phyloP scores from a whole-genome alignment of 495 filamentous ascomycete species.

The Aspergillus haitiensis region DNA sequence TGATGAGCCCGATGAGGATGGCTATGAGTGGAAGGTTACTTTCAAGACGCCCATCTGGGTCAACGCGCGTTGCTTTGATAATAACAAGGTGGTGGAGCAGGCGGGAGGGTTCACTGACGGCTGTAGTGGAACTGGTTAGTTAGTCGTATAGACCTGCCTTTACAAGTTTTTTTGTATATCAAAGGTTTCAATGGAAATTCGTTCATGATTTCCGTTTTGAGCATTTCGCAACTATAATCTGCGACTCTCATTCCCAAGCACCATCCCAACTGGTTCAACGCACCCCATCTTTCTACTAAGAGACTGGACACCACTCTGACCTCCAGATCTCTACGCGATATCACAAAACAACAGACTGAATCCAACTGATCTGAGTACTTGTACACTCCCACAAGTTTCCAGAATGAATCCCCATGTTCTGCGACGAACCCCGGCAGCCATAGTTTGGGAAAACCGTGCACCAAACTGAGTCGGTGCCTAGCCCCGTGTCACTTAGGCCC shows the following conservation, averaged over 20 bases:
- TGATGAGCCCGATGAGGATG: conserved; percentile 15
- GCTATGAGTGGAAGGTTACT: conserved; percentile 21
- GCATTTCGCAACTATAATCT: too few species aligned
- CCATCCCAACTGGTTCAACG: too few species aligned
- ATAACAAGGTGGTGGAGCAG: conserved; percentile 19
- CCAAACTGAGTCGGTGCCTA: background rate
- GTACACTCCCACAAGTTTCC: background rate
- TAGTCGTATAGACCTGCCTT: background rate
- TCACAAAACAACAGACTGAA: background rate
- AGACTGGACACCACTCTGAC: too few species aligned
- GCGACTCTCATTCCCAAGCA: too few species aligned
- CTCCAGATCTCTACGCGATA: background rate
- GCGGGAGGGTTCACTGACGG: conserved; percentile 5
- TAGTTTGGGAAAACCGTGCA: background rate
- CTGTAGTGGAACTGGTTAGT: background rate
- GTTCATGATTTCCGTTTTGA: background rate
- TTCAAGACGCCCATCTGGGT: conserved; percentile 22
- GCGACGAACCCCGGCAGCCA: background rate
- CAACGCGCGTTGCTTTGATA: conserved; percentile 18
- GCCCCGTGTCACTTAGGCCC: background rate
- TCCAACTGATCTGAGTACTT: background rate
- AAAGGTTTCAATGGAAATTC: background rate
- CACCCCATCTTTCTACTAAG: too few species aligned
- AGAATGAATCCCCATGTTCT: background rate
- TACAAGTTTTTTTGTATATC: background rate